Evolutionary conservation across 2,329 filamentous ascomycete species (phyloP).

Genomic region (Calonectria pseudoturangicola): DNA sequence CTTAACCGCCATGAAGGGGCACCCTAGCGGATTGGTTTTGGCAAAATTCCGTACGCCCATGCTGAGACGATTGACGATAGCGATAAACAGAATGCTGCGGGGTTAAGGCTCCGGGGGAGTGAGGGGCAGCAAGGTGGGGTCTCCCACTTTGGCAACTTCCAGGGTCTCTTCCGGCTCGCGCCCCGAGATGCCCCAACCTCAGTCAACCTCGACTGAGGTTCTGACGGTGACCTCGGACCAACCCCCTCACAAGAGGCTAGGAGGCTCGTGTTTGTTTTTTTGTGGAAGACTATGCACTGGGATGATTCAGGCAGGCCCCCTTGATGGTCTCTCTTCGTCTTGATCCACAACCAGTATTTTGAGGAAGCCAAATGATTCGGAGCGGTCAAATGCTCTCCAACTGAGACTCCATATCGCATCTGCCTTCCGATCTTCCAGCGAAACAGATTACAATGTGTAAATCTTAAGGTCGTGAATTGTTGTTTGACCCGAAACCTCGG

Average conservation of each 20-base stretch:
- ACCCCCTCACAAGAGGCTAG: not conserved
- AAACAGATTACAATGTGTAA: too few species aligned
- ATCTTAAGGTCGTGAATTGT: too few species aligned
- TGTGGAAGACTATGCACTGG: not conserved
- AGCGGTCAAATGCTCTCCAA: too few species aligned
- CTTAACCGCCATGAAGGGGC: constrained; percentile 1
- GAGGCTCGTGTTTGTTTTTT: not conserved
- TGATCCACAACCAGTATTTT: not conserved
- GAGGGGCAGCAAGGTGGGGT: constrained; percentile 25
- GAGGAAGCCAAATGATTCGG: not conserved
- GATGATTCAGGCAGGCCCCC: not conserved
- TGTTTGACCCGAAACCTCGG: constrained; percentile 3
- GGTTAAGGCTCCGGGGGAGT: constrained; percentile 31
- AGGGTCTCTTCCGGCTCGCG: constrained; percentile 23
- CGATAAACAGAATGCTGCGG: constrained; percentile 27
- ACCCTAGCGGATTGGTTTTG: not conserved
- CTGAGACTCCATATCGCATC: not conserved
- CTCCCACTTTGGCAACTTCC: constrained; percentile 2
- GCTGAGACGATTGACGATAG: constrained; percentile 17
- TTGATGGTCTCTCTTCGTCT: not conserved
- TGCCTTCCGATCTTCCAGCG: too few species aligned
- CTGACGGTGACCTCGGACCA: not conserved
- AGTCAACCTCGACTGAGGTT: not conserved
- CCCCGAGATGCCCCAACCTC: constrained; percentile 24
- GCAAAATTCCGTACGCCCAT: constrained; percentile 15